Percentiles rank a stretch among this genome's conserved stretches.
Evolutionary conservation across 2,329 filamentous ascomycete species (phyloP).

Genomic region (Orbilia ellipsospora): DNA sequence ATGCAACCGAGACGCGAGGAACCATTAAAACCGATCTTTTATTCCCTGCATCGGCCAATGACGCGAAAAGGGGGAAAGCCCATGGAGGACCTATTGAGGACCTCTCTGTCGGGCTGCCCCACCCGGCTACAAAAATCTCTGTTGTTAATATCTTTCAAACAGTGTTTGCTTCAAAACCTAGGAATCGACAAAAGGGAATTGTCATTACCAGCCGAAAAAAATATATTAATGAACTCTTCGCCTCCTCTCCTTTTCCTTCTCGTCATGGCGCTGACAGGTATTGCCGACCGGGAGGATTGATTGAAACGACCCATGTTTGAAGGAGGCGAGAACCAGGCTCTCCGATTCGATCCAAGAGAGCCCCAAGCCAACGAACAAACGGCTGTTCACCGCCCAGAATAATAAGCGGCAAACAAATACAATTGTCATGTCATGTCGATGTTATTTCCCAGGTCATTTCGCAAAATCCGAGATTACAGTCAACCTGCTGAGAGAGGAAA

Average conservation of each 20-base stretch:
- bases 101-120: not conserved
- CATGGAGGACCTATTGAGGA: not conserved
- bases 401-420: constrained; percentile 15
- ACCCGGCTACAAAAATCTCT: constrained; percentile 2
- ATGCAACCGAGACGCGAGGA: too few relatives aligned
- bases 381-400: not conserved
- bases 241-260: constrained; percentile 34
- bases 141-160: constrained; percentile 48
- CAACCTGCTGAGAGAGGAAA: too few relatives aligned
- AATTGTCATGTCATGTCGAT: not conserved
- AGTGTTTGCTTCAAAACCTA: constrained; percentile 32
- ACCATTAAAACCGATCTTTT: too few relatives aligned
- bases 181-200: constrained; percentile 17
- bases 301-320: constrained; percentile 53
- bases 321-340: constrained; percentile 20
- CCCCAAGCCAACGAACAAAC: too few relatives aligned
- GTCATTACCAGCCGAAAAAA: constrained; percentile 13
- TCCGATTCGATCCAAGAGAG: too few relatives aligned
- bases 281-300: constrained; percentile 30
- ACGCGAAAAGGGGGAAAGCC: constrained; percentile 27
- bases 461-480: constrained; percentile 28
- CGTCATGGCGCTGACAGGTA: not conserved
- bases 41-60: constrained; percentile 8
- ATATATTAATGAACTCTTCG: too few relatives aligned
- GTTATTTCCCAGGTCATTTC: constrained; percentile 2